These are phyloP conservation scores for Xylariaceae sp. DNA, from an alignment of 2,329 filamentous ascomycete species.

Conservation along the genomic window DNA sequence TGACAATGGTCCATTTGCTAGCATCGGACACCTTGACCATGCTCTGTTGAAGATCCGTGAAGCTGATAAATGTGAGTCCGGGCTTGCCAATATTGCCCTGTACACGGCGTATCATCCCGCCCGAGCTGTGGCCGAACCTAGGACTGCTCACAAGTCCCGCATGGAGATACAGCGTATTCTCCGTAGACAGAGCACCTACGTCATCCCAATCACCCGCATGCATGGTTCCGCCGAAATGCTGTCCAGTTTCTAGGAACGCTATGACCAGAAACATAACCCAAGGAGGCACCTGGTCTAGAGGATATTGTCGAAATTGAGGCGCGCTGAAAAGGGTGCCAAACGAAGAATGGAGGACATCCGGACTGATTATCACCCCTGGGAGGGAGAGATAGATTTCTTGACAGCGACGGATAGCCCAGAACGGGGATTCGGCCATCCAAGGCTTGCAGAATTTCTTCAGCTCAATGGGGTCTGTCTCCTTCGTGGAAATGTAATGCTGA, in stretches of 20 bases:
- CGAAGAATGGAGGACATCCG: slow-evolving; percentile 1
- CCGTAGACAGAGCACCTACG: neutral
- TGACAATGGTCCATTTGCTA: slow-evolving; percentile 4
- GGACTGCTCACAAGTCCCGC: slow-evolving; percentile 1
- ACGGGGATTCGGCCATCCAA: neutral
- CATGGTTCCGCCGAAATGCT: neutral
- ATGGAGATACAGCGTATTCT: slow-evolving; percentile 6
- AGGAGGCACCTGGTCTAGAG: neutral
- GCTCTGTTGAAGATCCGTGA: neutral
- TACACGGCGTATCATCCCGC: slow-evolving; percentile 1
- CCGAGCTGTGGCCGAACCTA: no score
- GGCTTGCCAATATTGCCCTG: slow-evolving; percentile 6
- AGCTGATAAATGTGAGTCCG: slow-evolving; percentile 4
- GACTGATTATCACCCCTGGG: slow-evolving; percentile 2
- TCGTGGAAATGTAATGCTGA: neutral
- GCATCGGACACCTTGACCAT: neutral
- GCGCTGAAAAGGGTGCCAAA: no score
- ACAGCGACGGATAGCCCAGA: neutral
- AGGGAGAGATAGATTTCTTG: neutral
- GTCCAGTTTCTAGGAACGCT: neutral
- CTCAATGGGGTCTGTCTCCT: neutral
- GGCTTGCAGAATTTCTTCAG: neutral
- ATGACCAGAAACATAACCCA: neutral
- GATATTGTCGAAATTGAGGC: no score
- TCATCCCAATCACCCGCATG: neutral